Evolutionary conservation across 2,329 filamentous ascomycete genomes (phyloP).

Genomic region (Alternaria viburni): DNA sequence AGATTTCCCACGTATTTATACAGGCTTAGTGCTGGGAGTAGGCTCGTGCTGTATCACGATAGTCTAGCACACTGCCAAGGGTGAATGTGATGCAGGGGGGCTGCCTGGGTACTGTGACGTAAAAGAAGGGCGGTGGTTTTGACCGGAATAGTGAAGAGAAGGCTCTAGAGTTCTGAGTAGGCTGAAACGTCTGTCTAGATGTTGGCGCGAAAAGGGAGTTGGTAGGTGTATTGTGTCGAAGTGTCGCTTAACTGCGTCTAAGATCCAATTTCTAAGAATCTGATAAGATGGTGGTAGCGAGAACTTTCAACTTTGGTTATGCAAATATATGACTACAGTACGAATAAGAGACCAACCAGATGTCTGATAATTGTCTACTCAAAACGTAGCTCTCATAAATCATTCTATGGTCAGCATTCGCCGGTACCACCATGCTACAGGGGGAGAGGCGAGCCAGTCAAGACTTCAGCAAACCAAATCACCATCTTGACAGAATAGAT

Average conservation of each 20-base stretch:
- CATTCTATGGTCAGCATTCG: not conserved
- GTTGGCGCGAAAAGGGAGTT: not conserved
- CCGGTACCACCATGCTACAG: not conserved
- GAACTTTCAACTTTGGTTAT: not conserved
- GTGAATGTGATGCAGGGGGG: not conserved
- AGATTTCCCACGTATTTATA: not conserved
- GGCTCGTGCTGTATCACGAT: not conserved
- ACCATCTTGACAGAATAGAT: not conserved
- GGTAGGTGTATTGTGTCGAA: not conserved
- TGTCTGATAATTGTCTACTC: not conserved
- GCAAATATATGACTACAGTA: not conserved
- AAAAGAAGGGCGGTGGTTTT: not conserved
- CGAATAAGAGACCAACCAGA: not conserved
- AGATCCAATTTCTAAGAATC: not conserved
- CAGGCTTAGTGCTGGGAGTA: not conserved
- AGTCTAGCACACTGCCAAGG: not conserved
- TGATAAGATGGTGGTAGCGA: not conserved
- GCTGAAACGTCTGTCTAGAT: not conserved
- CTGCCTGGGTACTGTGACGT: not conserved
- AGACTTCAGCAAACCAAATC: not conserved
- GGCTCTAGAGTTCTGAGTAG: not conserved
- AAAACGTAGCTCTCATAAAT: too few relatives aligned
- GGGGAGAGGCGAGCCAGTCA: not conserved
- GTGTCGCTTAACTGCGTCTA: not conserved
- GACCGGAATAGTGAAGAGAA: not conserved